Conservation (phyloP, 2,329 filamentous ascomycete species). For the Atkinsonella hypoxylon region DNA sequence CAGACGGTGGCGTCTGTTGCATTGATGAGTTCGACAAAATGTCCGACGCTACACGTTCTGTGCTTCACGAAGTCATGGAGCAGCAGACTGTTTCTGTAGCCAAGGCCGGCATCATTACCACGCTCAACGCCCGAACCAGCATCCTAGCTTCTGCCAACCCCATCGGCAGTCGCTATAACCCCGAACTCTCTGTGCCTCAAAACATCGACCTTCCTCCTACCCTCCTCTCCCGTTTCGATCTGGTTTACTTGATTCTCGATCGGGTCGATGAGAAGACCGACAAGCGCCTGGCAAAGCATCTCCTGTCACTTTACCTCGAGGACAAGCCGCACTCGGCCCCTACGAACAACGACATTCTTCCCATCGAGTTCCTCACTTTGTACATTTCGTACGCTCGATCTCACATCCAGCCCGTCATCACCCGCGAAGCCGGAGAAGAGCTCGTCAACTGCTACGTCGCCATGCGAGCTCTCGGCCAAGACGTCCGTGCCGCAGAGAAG, state of each 20-base stretch:
- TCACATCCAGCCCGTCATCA: constrained; percentile 73
- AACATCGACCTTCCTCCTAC: constrained; percentile 97
- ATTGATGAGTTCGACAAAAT: constrained; percentile 84
- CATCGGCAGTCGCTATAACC: constrained; percentile 96
- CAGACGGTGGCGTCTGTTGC: constrained; percentile 73
- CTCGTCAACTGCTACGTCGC: constrained; percentile 81
- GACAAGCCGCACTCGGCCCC: constrained; percentile 79
- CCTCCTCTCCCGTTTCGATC: constrained; percentile 85
- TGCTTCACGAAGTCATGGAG: constrained; percentile 82
- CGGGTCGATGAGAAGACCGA: constrained; percentile 84
- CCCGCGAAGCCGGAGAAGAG: constrained; percentile 66
- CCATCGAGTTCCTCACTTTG: constrained; percentile 86
- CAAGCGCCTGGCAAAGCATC: constrained; percentile 77
- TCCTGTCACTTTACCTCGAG: constrained; percentile 94
- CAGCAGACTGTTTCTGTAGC: constrained; percentile 77
- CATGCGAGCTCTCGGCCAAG: constrained; percentile 87
- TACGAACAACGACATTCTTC: constrained; percentile 64
- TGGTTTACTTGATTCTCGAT: constrained; percentile 94
- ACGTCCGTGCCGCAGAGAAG: constrained; percentile 78
- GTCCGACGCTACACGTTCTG: constrained; percentile 66
- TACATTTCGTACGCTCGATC: constrained; percentile 95
- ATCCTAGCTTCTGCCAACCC: constrained; percentile 96
- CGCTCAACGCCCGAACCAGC: constrained; percentile 86
- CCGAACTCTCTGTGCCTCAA: constrained; percentile 86
- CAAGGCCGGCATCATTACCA: constrained; percentile 92